phyloP scores from a whole-genome alignment of 805 yeast species.

The Candida easanensis region DNA sequence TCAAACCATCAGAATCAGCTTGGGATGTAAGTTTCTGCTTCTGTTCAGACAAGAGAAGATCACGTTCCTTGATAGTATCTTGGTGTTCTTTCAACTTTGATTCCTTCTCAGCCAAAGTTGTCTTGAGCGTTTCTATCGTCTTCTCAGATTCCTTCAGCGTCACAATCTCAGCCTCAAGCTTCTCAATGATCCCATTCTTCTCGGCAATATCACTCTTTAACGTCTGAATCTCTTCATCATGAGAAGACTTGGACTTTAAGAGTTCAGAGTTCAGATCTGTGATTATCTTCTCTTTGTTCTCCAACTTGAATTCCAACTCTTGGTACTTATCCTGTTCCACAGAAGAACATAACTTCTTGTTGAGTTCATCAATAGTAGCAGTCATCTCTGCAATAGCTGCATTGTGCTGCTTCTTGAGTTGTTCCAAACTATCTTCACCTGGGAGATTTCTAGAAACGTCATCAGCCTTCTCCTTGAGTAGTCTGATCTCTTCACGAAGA shows the following conservation, averaged over 20 bases:
- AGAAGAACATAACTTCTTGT: conserved; percentile 7
- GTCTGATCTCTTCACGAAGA: conserved; percentile 4
- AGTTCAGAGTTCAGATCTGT: conserved; percentile 15
- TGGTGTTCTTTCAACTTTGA: conserved; percentile 4
- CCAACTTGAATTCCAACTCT: conserved; percentile 20
- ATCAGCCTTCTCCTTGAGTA: conserved; percentile 3
- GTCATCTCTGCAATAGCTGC: conserved; percentile 6
- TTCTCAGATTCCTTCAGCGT: neutral
- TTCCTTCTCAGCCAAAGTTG: conserved; percentile 1
- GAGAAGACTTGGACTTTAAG: neutral
- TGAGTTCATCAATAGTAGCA: conserved; percentile 8
- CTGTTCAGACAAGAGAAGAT: conserved; percentile 4
- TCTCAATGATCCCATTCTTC: neutral
- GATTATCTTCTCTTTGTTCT: conserved; percentile 21
- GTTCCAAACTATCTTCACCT: neutral
- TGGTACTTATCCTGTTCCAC: conserved; percentile 17
- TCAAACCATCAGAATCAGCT: neutral
- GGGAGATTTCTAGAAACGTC: neutral
- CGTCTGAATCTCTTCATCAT: neutral
- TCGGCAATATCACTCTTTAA: conserved; percentile 1
- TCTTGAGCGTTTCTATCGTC: conserved; percentile 1
- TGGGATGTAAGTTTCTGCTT: neutral
- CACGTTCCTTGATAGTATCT: conserved; percentile 2
- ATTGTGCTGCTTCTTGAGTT: conserved; percentile 7
- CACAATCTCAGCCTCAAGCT: neutral